Conservation (phyloP, 306 rosid species). For the Malus domestica region DNA sequence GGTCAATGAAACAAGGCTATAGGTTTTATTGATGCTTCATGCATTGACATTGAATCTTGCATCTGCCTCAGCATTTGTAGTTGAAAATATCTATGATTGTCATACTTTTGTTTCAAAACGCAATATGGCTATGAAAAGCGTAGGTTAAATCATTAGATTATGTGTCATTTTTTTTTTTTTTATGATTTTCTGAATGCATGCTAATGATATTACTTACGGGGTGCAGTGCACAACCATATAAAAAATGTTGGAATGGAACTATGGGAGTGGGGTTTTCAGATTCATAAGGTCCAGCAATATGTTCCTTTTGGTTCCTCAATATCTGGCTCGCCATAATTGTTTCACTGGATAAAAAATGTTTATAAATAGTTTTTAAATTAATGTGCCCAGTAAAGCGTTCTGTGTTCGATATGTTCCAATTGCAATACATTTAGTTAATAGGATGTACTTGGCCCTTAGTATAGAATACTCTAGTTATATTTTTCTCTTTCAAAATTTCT, state of each 20-base stretch:
- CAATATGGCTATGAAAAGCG: neutral
- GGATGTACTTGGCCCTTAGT: neutral
- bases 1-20: constrained; percentile 8
- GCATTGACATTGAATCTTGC: neutral
- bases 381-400: neutral
- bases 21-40: constrained; percentile 17
- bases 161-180: neutral
- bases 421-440: neutral
- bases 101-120: neutral
- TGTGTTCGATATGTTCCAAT: neutral
- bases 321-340: neutral
- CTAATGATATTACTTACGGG: neutral
- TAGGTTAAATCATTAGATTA: neutral
- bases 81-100: neutral
- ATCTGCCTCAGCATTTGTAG: neutral
- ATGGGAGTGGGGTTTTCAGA: neutral
- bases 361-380: neutral
- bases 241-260: neutral
- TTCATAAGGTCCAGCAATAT: neutral
- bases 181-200: neutral
- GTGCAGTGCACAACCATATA: neutral
- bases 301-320: neutral
- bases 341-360: neutral
- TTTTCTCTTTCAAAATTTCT: neutral
- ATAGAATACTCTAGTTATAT: neutral